Evolutionary conservation across 495 filamentous ascomycete species (phyloP).

Genomic region (Rostrohypoxylon terebratum): DNA sequence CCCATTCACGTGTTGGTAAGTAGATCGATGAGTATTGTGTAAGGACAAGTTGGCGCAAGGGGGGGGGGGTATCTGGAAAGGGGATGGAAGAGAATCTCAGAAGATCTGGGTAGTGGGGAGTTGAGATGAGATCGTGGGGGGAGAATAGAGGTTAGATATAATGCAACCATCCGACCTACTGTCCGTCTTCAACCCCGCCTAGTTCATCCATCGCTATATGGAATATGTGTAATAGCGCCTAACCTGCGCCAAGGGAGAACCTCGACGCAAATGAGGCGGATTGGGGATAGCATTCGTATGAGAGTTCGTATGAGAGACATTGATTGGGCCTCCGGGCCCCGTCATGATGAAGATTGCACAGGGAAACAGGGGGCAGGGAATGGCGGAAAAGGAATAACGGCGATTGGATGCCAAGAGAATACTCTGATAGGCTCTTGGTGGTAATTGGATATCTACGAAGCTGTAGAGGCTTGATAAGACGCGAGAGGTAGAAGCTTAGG

Average conservation of each 20-base stretch:
- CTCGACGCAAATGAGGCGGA: conserved; percentile 41
- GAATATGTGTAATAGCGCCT: conserved; percentile 23
- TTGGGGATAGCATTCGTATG: conserved; percentile 31
- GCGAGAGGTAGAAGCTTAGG: not conserved
- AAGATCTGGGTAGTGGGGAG: conserved; percentile 1
- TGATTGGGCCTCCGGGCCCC: conserved; percentile 34
- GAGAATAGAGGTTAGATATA: conserved; percentile 41
- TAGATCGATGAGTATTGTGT: conserved; percentile 18
- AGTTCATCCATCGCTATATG: conserved; percentile 33
- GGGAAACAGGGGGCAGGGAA: conserved; percentile 37
- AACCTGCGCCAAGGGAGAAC: conserved; percentile 38
- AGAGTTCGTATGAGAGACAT: conserved; percentile 27
- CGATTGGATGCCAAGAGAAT: conserved; percentile 42
- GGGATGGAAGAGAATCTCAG: not conserved
- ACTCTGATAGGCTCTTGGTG: conserved; percentile 12
- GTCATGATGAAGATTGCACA: conserved; percentile 31
- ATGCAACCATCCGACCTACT: conserved; percentile 21
- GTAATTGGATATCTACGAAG: conserved; percentile 8
- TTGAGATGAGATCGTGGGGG: conserved; percentile 32
- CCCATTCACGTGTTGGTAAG: conserved; percentile 57
- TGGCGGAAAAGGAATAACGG: conserved; percentile 29
- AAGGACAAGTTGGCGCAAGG: conserved; percentile 5
- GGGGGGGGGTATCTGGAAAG: conserved; percentile 24
- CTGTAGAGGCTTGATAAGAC: conserved; percentile 21
- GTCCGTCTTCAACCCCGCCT: conserved; percentile 32